Percentiles rank a stretch among this genome's conserved stretches.
phyloP scores from a whole-genome alignment of 345 rosid species.

The Cardamine chenopodiifolia region DNA sequence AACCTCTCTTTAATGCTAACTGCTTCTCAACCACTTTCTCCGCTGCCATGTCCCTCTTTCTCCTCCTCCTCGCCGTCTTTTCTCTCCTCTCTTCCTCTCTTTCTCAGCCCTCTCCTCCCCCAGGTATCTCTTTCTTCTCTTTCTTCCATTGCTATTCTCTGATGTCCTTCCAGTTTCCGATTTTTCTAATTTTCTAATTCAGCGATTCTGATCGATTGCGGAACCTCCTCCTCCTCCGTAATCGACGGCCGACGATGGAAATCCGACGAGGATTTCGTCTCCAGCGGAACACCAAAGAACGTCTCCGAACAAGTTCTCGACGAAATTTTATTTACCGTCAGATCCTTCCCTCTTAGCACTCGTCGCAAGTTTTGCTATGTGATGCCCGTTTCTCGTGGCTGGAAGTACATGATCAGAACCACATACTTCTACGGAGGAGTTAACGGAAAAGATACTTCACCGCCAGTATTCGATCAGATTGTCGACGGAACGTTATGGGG shows the following conservation, averaged over 20 bases:
- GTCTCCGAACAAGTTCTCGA: conserved; percentile 41
- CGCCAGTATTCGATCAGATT: conserved; percentile 91
- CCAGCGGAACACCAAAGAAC: conserved; percentile 55
- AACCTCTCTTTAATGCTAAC: conserved; percentile 24
- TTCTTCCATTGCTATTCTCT: background rate
- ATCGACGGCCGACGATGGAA: conserved; percentile 61
- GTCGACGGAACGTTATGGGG: conserved; percentile 89
- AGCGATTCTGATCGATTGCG: conserved; percentile 80
- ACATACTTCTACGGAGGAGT: conserved; percentile 85
- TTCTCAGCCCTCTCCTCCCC: conserved; percentile 48
- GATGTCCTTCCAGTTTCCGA: background rate
- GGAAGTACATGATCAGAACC: conserved; percentile 68
- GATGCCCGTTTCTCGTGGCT: conserved; percentile 54
- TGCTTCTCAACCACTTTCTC: conserved; percentile 17
- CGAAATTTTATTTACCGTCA: conserved; percentile 61
- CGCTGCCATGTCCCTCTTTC: conserved; percentile 41
- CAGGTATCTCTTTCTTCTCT: conserved; percentile 40
- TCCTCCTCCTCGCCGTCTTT: conserved; percentile 42
- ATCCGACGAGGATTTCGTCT: conserved; percentile 55
- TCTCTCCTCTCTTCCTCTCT: conserved; percentile 46
- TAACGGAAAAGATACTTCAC: conserved; percentile 54
- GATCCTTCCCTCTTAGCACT: conserved; percentile 68
- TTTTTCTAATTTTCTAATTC: background rate
- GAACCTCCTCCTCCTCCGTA: conserved; percentile 48
- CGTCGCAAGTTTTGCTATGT: conserved; percentile 71